Conservation (phyloP, 768 basidiomycete genomes). For the Omphalotus guepiniiformis region DNA sequence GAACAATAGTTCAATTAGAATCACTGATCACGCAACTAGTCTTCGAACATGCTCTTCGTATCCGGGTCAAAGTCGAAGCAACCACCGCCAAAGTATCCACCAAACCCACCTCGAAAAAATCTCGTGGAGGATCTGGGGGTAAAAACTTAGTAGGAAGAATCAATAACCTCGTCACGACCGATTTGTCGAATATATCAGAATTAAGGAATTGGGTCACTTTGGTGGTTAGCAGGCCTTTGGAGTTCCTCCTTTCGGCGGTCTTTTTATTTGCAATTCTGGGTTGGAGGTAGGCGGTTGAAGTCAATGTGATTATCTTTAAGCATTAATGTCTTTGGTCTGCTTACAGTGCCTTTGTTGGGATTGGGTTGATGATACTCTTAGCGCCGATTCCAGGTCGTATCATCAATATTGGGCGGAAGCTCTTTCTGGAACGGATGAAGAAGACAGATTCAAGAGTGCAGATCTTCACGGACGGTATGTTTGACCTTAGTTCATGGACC, state of each 20-base stretch:
- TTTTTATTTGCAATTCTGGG: conserved; percentile 1
- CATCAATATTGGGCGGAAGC: conserved; percentile 27
- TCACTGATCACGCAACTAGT: conserved; percentile 19
- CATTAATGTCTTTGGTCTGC: neutral
- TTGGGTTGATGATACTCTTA: conserved; percentile 33
- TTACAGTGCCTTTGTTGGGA: conserved; percentile 36
- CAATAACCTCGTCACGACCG: conserved; percentile 56
- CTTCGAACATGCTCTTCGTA: conserved; percentile 34
- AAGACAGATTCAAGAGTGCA: conserved; percentile 43
- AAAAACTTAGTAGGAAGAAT: conserved; percentile 42
- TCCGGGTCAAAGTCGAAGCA: conserved; percentile 42
- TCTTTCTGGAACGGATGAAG: conserved; percentile 34
- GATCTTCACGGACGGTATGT: conserved; percentile 36
- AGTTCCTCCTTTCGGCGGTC: neutral
- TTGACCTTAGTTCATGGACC: conserved; percentile 22
- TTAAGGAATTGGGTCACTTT: neutral
- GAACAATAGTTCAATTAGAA: conserved; percentile 18
- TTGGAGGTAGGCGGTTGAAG: neutral
- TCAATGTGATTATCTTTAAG: neutral
- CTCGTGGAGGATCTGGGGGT: conserved; percentile 15
- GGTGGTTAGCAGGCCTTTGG: neutral
- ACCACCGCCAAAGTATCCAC: conserved; percentile 4
- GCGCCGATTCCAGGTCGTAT: conserved; percentile 40
- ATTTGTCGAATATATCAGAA: conserved; percentile 19
- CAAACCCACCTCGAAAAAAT: conserved; percentile 8